phyloP scores from a whole-genome alignment of 2,329 filamentous ascomycete genomes.

The Nannizzia gypsea region DNA sequence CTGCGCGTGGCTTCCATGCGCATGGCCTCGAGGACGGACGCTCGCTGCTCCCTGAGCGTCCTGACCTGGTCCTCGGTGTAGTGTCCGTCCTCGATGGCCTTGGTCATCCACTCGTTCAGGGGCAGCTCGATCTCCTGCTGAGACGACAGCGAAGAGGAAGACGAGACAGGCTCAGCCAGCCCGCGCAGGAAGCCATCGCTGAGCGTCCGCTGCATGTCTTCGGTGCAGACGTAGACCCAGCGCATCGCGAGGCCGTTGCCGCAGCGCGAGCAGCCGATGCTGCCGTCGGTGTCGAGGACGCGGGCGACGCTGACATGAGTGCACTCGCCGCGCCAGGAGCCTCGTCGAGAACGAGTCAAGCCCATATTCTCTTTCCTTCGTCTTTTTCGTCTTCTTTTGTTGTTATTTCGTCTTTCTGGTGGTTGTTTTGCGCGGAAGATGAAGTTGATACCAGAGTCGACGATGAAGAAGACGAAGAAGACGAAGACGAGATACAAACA shows the following conservation, averaged over 20 bases:
- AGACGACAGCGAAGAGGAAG: constrained; percentile 42
- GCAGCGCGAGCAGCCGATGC: constrained; percentile 48
- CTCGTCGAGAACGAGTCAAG: background rate
- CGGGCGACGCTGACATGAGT: constrained; percentile 59
- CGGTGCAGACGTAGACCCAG: constrained; percentile 62
- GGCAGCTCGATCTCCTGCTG: constrained; percentile 10
- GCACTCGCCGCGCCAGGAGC: constrained; percentile 34
- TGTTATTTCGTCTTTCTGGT: too few relatives aligned
- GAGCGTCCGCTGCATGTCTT: constrained; percentile 45
- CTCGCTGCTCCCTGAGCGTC: constrained; percentile 33
- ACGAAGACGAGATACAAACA: too few relatives aligned
- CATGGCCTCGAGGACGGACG: constrained; percentile 19
- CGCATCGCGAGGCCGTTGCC: constrained; percentile 45
- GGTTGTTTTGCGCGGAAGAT: too few relatives aligned
- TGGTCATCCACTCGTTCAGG: constrained; percentile 31
- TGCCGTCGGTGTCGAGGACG: constrained; percentile 40
- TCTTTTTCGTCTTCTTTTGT: background rate
- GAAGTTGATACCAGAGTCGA: too few relatives aligned
- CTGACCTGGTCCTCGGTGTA: constrained; percentile 35
- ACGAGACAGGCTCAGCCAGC: constrained; percentile 53
- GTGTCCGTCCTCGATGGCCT: constrained; percentile 31
- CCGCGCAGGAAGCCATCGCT: constrained; percentile 25
- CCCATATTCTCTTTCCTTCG: background rate
- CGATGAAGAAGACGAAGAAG: too few relatives aligned
- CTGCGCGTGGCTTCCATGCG: background rate